These are phyloP conservation scores for Fraxinus sp. DNA, from an alignment of 305 asterid species.

Conservation along the genomic window DNA sequence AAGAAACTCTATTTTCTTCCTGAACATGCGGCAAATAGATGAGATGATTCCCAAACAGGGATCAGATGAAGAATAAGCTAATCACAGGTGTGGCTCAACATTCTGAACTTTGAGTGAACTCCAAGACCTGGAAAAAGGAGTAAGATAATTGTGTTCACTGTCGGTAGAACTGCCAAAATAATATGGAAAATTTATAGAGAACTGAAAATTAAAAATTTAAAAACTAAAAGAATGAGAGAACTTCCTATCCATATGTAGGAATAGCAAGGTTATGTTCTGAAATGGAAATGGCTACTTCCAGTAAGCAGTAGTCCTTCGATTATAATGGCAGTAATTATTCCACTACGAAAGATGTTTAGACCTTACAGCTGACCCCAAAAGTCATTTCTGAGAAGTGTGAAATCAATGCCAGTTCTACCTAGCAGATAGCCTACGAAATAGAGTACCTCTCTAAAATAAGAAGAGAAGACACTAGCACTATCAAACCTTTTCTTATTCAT, in stretches of 20 bases:
- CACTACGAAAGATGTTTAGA: background rate
- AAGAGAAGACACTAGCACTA: background rate
- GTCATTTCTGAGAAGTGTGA: background rate
- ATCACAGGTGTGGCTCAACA: background rate
- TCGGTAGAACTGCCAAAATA: background rate
- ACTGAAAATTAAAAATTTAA: background rate
- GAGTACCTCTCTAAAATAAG: background rate
- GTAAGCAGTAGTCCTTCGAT: background rate
- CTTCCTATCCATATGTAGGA: background rate
- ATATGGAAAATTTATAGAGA: background rate
- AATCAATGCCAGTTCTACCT: background rate
- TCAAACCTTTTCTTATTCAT: background rate
- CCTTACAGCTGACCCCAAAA: background rate
- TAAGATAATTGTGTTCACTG: background rate
- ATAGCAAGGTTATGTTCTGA: background rate
- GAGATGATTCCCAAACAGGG: background rate
- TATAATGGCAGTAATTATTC: background rate
- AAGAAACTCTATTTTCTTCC: background rate
- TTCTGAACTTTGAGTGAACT: background rate
- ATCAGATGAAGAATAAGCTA: background rate
- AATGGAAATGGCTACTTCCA: background rate
- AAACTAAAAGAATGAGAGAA: background rate
- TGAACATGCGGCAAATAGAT: background rate
- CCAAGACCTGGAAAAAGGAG: background rate
- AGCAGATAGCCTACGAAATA: background rate